Evolutionary conservation across 2,329 filamentous ascomycete species (phyloP).

Genomic region (Cladosporium phlei): DNA sequence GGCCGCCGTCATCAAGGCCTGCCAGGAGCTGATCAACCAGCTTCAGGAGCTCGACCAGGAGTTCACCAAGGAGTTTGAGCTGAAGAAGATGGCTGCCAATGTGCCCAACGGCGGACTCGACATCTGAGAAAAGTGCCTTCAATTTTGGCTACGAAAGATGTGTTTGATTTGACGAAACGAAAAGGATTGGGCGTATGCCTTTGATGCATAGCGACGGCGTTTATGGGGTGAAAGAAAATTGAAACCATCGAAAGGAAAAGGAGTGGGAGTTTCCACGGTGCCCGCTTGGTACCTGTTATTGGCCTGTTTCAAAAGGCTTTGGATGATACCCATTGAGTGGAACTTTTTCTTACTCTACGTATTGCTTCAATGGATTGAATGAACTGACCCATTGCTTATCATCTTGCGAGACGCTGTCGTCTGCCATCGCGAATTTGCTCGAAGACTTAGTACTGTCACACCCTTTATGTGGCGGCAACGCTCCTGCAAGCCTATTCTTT

Average conservation of each 20-base stretch:
- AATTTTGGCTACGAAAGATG: not conserved
- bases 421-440: not conserved
- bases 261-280: not conserved
- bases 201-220: constrained; percentile 24
- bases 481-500: too few species aligned
- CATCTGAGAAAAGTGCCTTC: constrained; percentile 14
- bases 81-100: constrained; percentile 67
- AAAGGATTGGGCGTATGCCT: not conserved
- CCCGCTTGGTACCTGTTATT: not conserved
- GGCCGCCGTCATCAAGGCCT: constrained; percentile 75
- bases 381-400: constrained; percentile 15
- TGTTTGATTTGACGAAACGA: not conserved
- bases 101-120: constrained; percentile 23
- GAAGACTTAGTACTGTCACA: too few species aligned
- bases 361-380: constrained; percentile 7
- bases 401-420: not conserved
- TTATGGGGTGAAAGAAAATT: constrained; percentile 2
- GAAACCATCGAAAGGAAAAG: not conserved
- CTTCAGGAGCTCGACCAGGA: constrained; percentile 75
- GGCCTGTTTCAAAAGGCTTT: constrained; percentile 2
- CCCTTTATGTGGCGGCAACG: too few species aligned
- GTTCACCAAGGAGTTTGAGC: constrained; percentile 87
- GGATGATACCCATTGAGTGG: constrained; percentile 13
- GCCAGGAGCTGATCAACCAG: constrained; percentile 75
- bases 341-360: not conserved